These are phyloP conservation scores for Scleroderma bovista DNA, from an alignment of 768 basidiomycete species.

Conservation along the genomic window DNA sequence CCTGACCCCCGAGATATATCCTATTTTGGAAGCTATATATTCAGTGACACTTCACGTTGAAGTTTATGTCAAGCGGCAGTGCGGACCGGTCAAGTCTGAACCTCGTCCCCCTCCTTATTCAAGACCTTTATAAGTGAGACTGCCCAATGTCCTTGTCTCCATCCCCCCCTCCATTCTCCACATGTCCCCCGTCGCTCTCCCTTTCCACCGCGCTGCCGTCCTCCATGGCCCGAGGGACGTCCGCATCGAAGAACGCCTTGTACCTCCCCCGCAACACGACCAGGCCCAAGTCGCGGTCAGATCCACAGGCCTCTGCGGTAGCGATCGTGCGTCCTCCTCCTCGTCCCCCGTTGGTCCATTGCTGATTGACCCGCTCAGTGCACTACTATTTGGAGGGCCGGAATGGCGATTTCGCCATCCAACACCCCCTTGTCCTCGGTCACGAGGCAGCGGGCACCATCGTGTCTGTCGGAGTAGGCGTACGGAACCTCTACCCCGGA, in stretches of 20 bases:
- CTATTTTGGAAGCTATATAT: background rate
- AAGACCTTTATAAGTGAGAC: conserved; percentile 25
- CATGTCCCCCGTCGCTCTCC: conserved; percentile 46
- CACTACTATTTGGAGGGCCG: conserved; percentile 89
- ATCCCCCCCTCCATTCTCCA: conserved; percentile 16
- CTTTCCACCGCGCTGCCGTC: conserved; percentile 65
- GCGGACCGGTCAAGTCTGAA: conserved; percentile 27
- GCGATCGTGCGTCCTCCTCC: conserved; percentile 51
- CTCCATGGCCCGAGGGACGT: conserved; percentile 83
- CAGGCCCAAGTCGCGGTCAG: conserved; percentile 77
- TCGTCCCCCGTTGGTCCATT: conserved; percentile 1
- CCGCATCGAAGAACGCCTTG: conserved; percentile 65
- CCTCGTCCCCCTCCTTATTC: conserved; percentile 20
- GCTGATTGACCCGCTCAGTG: conserved; percentile 39
- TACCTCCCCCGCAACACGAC: conserved; percentile 65
- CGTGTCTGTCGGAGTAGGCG: conserved; percentile 74
- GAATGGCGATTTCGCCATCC: conserved; percentile 89
- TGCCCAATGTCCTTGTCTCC: conserved; percentile 20
- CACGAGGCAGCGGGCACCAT: conserved; percentile 91
- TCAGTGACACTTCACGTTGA: conserved; percentile 11
- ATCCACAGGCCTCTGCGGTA: conserved; percentile 89
- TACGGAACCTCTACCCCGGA: conserved; percentile 59
- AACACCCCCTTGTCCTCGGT: conserved; percentile 83
- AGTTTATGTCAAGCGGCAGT: conserved; percentile 26
- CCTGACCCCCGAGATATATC: conserved; percentile 1